phyloP scores from a whole-genome alignment of 805 yeast species.

The Lachancea sp. region DNA sequence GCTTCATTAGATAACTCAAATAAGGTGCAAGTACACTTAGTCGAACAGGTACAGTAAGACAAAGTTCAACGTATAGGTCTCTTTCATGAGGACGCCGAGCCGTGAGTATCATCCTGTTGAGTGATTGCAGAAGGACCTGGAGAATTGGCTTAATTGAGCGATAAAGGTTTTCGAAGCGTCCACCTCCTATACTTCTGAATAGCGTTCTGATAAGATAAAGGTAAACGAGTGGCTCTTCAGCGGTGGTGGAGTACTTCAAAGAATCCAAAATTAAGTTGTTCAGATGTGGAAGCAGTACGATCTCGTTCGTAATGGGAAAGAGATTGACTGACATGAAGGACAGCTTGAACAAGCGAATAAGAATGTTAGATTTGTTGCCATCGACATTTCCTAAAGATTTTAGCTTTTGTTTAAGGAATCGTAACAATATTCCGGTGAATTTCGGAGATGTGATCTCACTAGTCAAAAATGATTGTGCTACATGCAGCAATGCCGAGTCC shows the following conservation, averaged over 20 bases:
- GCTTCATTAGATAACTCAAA: conserved; percentile 79
- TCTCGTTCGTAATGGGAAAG: conserved; percentile 82
- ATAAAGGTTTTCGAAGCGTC: conserved; percentile 87
- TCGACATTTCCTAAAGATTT: conserved; percentile 77
- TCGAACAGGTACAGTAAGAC: conserved; percentile 93
- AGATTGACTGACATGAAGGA: conserved; percentile 94
- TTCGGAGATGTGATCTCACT: conserved; percentile 92
- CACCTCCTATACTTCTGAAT: conserved; percentile 94
- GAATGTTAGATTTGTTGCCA: conserved; percentile 65
- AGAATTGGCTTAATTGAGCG: conserved; percentile 88
- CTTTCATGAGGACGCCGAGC: conserved; percentile 86
- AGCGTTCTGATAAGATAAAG: conserved; percentile 82
- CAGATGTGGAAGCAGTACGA: conserved; percentile 81
- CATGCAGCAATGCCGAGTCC: conserved; percentile 79
- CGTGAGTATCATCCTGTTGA: conserved; percentile 74
- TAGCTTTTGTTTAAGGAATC: conserved; percentile 66
- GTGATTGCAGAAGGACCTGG: conserved; percentile 77
- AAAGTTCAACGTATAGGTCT: conserved; percentile 89
- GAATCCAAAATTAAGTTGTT: conserved; percentile 77
- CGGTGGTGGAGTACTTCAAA: conserved; percentile 68
- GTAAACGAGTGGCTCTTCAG: conserved; percentile 87
- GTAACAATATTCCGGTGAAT: conserved; percentile 75
- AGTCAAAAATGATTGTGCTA: conserved; percentile 90
- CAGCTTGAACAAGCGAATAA: conserved; percentile 80
- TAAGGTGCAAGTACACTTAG: conserved; percentile 92